Percentiles rank a stretch among this genome's conserved stretches.
These are phyloP conservation scores for Hansfordia pulvinata DNA, from an alignment of 2,329 filamentous ascomycete species.

Conservation along the genomic window DNA sequence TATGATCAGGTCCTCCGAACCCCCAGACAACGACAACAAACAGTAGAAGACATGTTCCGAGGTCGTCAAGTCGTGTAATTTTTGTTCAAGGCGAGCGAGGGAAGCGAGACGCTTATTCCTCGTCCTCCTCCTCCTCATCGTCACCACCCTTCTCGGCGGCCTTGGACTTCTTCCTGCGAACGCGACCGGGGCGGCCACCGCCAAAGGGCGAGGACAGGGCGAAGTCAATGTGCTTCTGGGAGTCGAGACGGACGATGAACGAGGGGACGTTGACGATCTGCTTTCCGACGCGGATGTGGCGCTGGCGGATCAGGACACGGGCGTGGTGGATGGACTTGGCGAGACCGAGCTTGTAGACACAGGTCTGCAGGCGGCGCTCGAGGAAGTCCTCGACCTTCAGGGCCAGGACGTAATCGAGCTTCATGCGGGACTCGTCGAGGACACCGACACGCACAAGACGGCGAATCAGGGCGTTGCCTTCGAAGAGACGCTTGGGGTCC, in stretches of 20 bases:
- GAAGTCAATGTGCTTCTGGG: conserved; percentile 99
- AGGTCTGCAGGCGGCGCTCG: conserved; percentile 98
- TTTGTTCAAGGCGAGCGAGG: conserved; percentile 2
- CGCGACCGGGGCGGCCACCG: conserved; percentile 92
- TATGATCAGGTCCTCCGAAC: conserved; percentile 19
- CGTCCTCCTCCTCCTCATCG: conserved; percentile 76
- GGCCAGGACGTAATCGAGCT: conserved; percentile 99
- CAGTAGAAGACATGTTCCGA: too few relatives aligned
- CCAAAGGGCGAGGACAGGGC: conserved; percentile 94
- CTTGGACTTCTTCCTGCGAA: conserved; percentile 99
- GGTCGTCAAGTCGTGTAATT: conserved; percentile 6
- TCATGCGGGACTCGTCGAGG: conserved; percentile 99
- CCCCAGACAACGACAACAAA: conserved; percentile 10
- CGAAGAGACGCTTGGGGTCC: conserved; percentile 99
- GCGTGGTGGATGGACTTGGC: conserved; percentile 99
- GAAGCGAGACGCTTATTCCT: conserved; percentile 42
- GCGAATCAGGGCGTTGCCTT: conserved; percentile 99
- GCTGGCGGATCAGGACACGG: conserved; percentile 98
- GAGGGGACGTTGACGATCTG: conserved; percentile 99
- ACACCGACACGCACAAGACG: conserved; percentile 99
- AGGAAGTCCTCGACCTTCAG: conserved; percentile 99
- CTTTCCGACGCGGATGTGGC: conserved; percentile 99
- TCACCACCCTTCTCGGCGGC: conserved; percentile 77
- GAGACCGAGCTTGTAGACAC: conserved; percentile 99
- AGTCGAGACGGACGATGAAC: conserved; percentile 99